Base-by-base conservation (phyloP, 352 stramenopile species). In the Pythium myriotylum region DNA sequence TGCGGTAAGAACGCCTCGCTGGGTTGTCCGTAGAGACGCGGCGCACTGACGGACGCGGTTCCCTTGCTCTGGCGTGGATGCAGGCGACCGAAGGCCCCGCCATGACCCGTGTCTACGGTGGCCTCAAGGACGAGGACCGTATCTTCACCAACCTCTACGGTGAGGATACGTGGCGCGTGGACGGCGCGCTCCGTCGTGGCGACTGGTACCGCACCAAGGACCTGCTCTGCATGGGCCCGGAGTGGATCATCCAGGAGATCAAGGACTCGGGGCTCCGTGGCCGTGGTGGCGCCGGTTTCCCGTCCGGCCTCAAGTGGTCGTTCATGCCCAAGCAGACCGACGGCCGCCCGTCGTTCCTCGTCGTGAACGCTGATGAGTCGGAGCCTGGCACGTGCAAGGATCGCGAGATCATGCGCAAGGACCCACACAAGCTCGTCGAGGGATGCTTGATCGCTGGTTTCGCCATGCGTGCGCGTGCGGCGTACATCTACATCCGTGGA, bases 81-180 rank as follows among this genome's bases (percentile, higher is more conserved):
- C 39, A 84, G 67, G 67, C 64, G 29, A 68, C 65, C 2, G 78
- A 87, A 54, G 67, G 81, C 54, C 68, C 77, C 12, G 74, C 79
- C 33, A 91, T 94, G 81, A 81, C 77, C 23, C 81, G 85, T 47
- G 86, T 94, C 41, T 98, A 98, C 73, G 96, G 95, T 64, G 96
- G 96, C 33, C 84, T 99, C 20, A 92, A 97, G 61, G 97, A 99
- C 82, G 93, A 99, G 74, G 98, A 99, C 77, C 91, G 98, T 43
- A 99, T 99, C 74, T 99, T 99, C 79, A 99, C 96, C 50, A 99
- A 99, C 76, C 73, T 99, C 19, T 99, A 99, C 81, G 97, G 97
- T 51, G 97, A 99, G 73, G 76, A 95, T 65, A 95, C 90, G 58
- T 95, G 88, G 86, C 87, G 88, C 33, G 70, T 95, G 27, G 84